These are phyloP conservation scores for Magnaporthiopsis poae DNA, from an alignment of 2,329 filamentous ascomycete species.

Conservation along the genomic window DNA sequence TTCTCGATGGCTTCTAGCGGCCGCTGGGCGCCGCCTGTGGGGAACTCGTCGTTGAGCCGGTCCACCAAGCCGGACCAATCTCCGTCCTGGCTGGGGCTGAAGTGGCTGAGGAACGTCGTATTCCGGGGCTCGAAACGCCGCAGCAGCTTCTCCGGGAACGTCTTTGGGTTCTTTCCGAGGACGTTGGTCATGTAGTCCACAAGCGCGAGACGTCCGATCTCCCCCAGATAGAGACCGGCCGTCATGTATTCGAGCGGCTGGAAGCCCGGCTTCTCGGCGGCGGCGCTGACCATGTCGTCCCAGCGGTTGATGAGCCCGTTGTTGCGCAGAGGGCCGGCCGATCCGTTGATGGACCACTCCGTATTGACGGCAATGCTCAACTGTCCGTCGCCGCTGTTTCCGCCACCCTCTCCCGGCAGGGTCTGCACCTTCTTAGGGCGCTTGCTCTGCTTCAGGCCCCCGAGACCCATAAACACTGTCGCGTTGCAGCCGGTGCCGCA, in stretches of 20 bases:
- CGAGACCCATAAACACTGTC: slow-evolving; percentile 61
- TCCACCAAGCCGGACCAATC: slow-evolving; percentile 29
- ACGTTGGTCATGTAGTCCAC: slow-evolving; percentile 49
- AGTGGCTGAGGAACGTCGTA: slow-evolving; percentile 64
- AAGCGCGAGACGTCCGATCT: slow-evolving; percentile 62
- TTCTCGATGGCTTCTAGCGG: slow-evolving; percentile 9
- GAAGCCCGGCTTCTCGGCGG: slow-evolving; percentile 63
- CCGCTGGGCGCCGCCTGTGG: slow-evolving; percentile 19
- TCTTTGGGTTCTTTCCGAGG: slow-evolving; percentile 28
- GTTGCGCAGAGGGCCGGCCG: slow-evolving; percentile 55
- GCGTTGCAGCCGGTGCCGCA: slow-evolving; percentile 75
- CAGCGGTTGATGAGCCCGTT: slow-evolving; percentile 57
- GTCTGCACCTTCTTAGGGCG: slow-evolving; percentile 38
- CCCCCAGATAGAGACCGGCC: slow-evolving; percentile 65
- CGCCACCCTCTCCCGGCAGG: slow-evolving; percentile 34
- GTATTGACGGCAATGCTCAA: slow-evolving; percentile 70
- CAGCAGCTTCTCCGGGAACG: slow-evolving; percentile 45
- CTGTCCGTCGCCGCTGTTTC: slow-evolving; percentile 43
- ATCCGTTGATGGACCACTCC: slow-evolving; percentile 73
- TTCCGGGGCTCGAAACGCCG: slow-evolving; percentile 51
- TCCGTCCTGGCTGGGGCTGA: slow-evolving; percentile 42
- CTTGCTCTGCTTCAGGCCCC: slow-evolving; percentile 53
- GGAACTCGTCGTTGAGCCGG: slow-evolving; percentile 43
- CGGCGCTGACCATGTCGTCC: slow-evolving; percentile 57
- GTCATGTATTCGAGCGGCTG: slow-evolving; percentile 82